Conservation (phyloP, 768 basidiomycete genomes). For the Boletus rubescentipes region DNA sequence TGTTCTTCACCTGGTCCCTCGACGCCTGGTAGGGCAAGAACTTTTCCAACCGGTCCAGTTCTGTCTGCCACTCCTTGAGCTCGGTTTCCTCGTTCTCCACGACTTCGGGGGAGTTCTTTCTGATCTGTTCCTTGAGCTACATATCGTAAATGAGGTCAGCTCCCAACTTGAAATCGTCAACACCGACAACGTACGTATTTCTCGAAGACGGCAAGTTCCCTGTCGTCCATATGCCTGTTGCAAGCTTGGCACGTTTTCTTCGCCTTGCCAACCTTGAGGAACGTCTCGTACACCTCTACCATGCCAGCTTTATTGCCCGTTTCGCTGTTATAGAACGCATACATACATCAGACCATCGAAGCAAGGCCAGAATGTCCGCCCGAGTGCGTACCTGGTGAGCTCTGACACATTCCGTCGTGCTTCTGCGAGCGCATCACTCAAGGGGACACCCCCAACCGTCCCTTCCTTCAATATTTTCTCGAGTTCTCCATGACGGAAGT, state of each 20-base stretch:
- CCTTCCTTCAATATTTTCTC: slow-evolving; percentile 47
- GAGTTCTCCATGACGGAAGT: slow-evolving; percentile 14
- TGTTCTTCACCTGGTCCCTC: slow-evolving; percentile 50
- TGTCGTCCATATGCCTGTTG: slow-evolving; percentile 59
- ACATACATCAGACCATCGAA: not conserved
- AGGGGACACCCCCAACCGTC: slow-evolving; percentile 36
- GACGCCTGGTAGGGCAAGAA: slow-evolving; percentile 58
- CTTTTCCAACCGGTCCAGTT: slow-evolving; percentile 54
- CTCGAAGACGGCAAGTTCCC: slow-evolving; percentile 62
- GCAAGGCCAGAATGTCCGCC: not conserved
- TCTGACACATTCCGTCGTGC: slow-evolving; percentile 21
- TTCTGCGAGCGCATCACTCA: slow-evolving; percentile 51
- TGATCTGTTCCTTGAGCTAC: slow-evolving; percentile 66
- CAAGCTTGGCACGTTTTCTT: slow-evolving; percentile 77
- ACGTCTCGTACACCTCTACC: slow-evolving; percentile 48
- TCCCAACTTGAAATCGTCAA: not conserved
- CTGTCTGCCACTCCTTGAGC: slow-evolving; percentile 58
- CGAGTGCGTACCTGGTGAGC: slow-evolving; percentile 16
- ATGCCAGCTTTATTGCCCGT: slow-evolving; percentile 31
- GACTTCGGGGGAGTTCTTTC: slow-evolving; percentile 50
- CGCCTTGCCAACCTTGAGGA: slow-evolving; percentile 58
- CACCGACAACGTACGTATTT: slow-evolving; percentile 51
- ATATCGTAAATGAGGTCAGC: not conserved
- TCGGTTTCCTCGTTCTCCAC: slow-evolving; percentile 34
- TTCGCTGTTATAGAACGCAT: slow-evolving; percentile 13